phyloP scores from a whole-genome alignment of 2,329 filamentous ascomycete genomes.

The Colletotrichum lini region DNA sequence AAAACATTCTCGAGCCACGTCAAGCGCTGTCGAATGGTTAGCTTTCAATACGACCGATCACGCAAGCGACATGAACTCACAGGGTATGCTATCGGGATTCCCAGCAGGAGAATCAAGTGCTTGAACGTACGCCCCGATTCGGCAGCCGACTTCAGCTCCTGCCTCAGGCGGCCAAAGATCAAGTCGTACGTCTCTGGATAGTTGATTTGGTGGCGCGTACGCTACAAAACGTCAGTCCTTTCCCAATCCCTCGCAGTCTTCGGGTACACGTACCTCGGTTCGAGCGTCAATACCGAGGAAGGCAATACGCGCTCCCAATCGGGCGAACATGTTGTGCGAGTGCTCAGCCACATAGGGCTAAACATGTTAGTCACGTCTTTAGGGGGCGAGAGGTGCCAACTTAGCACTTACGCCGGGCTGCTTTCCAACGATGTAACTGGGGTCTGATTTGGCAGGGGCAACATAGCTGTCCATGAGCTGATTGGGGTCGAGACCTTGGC shows the following conservation, averaged over 20 bases:
- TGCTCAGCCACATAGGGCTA: slow-evolving; percentile 90
- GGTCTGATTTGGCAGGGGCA: slow-evolving; percentile 66
- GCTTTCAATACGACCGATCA: slow-evolving; percentile 7
- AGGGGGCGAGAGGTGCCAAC: slow-evolving; percentile 52
- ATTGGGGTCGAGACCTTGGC: slow-evolving; percentile 73
- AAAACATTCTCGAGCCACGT: slow-evolving; percentile 98
- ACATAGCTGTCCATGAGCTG: slow-evolving; percentile 85
- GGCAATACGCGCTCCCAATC: slow-evolving; percentile 84
- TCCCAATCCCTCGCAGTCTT: slow-evolving; percentile 1
- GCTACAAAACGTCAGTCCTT: slow-evolving; percentile 54
- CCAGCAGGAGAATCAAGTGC: slow-evolving; percentile 89
- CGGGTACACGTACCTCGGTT: slow-evolving; percentile 74
- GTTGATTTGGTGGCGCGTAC: slow-evolving; percentile 94
- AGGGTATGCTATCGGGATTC: slow-evolving; percentile 89
- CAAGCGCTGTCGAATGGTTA: slow-evolving; percentile 70
- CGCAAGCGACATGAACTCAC: slow-evolving; percentile 63
- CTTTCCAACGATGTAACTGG: slow-evolving; percentile 84
- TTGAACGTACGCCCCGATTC: slow-evolving; percentile 82
- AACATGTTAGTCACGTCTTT: slow-evolving; percentile 66
- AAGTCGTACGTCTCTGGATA: slow-evolving; percentile 91
- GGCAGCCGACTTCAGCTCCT: slow-evolving; percentile 79
- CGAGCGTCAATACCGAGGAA: slow-evolving; percentile 93
- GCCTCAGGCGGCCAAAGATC: slow-evolving; percentile 82
- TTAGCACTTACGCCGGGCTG: slow-evolving; percentile 76
- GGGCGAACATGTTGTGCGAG: slow-evolving; percentile 89